A percentile compares a stretch with the other conserved stretches of the same genome.
These are phyloP conservation scores for Acmispon strigosus DNA, from an alignment of 306 rosid species.

Conservation along the genomic window DNA sequence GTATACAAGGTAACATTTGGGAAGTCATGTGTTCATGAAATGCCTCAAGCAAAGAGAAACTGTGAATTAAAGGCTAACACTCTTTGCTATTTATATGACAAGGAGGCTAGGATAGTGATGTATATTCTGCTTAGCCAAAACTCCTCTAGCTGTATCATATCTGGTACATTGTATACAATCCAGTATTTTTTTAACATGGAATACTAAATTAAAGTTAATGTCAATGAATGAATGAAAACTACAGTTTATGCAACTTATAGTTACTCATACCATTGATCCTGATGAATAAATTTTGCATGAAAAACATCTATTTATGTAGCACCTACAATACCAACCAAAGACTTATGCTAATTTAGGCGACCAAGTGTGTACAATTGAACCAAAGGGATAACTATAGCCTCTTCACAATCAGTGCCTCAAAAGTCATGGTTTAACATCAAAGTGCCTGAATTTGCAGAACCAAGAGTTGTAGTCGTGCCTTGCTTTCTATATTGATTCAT, in stretches of 20 bases:
- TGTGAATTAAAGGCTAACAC: not conserved
- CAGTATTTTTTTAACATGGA: not conserved
- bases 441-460: too few species aligned
- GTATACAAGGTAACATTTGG: slow-evolving; percentile 45
- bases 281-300: not conserved
- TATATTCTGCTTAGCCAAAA: not conserved
- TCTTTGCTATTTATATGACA: not conserved
- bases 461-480: too few species aligned
- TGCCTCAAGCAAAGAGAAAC: not conserved
- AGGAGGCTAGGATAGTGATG: not conserved
- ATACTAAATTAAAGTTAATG: not conserved
- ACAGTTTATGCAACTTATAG: not conserved
- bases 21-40: not conserved
- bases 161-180: not conserved
- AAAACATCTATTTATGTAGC: not conserved
- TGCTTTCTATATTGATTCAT: not conserved
- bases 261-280: not conserved
- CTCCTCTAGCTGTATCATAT: not conserved
- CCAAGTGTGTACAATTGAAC: not conserved
- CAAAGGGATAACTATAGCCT: not conserved
- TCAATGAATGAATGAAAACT: not conserved
- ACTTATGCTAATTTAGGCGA: not conserved
- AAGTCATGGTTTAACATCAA: not conserved
- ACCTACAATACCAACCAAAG: not conserved
- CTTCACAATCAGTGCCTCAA: not conserved